These are phyloP conservation scores for Guadua angustifolia DNA, from an alignment of 176 grass and related monocot species.

Conservation along the genomic window DNA sequence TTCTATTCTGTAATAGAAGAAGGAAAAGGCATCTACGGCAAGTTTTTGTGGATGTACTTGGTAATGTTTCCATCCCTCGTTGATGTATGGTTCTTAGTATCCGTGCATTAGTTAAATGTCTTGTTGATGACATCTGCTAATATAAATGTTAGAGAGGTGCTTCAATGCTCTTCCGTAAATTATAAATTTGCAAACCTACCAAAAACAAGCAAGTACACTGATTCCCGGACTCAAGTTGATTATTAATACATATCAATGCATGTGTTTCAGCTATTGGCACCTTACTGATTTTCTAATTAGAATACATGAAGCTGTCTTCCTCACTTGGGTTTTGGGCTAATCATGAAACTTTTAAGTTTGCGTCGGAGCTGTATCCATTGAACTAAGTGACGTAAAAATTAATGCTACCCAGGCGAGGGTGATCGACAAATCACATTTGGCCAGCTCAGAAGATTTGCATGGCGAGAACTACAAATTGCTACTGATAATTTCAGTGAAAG, in stretches of 20 bases:
- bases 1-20: slow-evolving; percentile 66
- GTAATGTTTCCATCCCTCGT: slow-evolving; percentile 39
- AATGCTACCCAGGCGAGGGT: slow-evolving; percentile 63
- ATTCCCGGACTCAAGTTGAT: background rate
- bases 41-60: slow-evolving; percentile 83
- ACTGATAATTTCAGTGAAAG: slow-evolving; percentile 78
- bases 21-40: slow-evolving; percentile 61
- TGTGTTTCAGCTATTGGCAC: background rate
- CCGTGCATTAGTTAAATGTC: background rate
- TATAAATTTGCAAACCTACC: background rate
- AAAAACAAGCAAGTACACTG: background rate
- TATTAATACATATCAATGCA: background rate
- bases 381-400: slow-evolving; percentile 26
- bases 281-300: background rate
- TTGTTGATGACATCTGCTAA: slow-evolving; percentile 3
- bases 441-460: slow-evolving; percentile 88
- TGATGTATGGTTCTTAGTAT: slow-evolving; percentile 3
- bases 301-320: background rate
- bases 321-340: background rate
- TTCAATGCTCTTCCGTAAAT: background rate
- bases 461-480: slow-evolving; percentile 75
- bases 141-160: background rate
- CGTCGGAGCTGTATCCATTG: background rate
- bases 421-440: slow-evolving; percentile 85
- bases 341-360: slow-evolving; percentile 3